Evolutionary conservation across 768 basidiomycete species (phyloP).

Genomic region (Lactarius akahatsu): DNA sequence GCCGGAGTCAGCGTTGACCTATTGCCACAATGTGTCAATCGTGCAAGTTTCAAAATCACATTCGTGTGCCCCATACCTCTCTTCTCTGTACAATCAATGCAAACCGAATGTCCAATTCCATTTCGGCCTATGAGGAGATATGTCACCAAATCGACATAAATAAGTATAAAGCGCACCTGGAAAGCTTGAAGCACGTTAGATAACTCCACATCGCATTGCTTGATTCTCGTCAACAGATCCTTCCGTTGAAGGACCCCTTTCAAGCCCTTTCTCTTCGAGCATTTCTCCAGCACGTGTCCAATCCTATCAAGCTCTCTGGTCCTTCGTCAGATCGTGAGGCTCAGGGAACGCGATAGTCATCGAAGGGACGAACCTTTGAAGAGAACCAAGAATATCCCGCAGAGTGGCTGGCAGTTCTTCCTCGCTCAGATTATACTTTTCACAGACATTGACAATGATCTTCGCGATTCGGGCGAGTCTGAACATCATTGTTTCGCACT

Average conservation of each 20-base stretch:
- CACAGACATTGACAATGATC: no score
- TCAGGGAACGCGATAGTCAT: neutral
- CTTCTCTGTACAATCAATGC: neutral
- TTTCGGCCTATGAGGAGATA: no score
- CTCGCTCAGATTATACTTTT: neutral
- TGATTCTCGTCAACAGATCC: no score
- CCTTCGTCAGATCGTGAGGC: no score
- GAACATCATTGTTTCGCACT: no score
- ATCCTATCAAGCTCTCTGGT: no score
- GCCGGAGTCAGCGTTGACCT: neutral
- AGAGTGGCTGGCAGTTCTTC: neutral
- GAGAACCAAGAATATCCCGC: neutral
- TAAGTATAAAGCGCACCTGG: neutral
- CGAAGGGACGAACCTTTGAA: neutral
- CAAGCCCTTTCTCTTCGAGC: no score
- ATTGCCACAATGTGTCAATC: neutral
- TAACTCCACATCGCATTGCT: neutral
- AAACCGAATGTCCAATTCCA: neutral
- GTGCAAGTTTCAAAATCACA: neutral
- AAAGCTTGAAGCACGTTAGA: neutral
- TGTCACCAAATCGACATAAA: neutral
- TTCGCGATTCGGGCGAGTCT: no score
- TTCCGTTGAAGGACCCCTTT: no score
- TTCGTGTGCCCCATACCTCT: neutral
- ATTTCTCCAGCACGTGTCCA: no score